A percentile compares a stretch with the other conserved stretches of the same genome.
Conservation (phyloP, 164 flowering plant genomes). For the Berberis vulgaris region DNA sequence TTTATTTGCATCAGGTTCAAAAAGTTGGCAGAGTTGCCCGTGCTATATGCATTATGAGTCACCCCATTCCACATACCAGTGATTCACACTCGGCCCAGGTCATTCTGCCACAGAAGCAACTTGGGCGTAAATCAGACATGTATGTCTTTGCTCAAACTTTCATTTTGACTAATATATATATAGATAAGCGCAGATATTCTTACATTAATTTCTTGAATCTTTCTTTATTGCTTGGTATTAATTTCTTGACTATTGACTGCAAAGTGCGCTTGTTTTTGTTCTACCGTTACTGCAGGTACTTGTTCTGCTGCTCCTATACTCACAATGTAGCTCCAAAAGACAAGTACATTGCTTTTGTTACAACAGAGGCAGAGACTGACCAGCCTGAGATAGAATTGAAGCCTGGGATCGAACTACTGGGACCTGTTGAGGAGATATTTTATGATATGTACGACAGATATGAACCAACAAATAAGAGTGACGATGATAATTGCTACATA, state of each 20-base stretch:
- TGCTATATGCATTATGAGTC: slow-evolving; percentile 94
- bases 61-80: slow-evolving; percentile 79
- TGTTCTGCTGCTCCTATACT: slow-evolving; percentile 91
- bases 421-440: slow-evolving; percentile 82
- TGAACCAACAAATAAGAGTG: slow-evolving; percentile 50
- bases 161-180: neutral
- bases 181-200: neutral
- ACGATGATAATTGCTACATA: slow-evolving; percentile 68
- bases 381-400: slow-evolving; percentile 75
- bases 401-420: slow-evolving; percentile 84
- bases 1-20: slow-evolving; percentile 41
- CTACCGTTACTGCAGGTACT: slow-evolving; percentile 45
- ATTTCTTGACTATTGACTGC: neutral
- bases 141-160: slow-evolving; percentile 20
- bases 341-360: slow-evolving; percentile 85
- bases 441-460: slow-evolving; percentile 84
- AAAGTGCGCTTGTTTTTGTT: neutral
- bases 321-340: slow-evolving; percentile 98
- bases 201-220: neutral
- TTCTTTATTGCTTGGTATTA: neutral
- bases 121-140: slow-evolving; percentile 95
- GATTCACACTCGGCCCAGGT: slow-evolving; percentile 91
- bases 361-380: slow-evolving; percentile 91
- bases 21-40: slow-evolving; percentile 93
- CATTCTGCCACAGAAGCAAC: slow-evolving; percentile 95